Evolutionary conservation across 345 rosid species (phyloP).

Genomic region (Diplotaxis tenuifolia): DNA sequence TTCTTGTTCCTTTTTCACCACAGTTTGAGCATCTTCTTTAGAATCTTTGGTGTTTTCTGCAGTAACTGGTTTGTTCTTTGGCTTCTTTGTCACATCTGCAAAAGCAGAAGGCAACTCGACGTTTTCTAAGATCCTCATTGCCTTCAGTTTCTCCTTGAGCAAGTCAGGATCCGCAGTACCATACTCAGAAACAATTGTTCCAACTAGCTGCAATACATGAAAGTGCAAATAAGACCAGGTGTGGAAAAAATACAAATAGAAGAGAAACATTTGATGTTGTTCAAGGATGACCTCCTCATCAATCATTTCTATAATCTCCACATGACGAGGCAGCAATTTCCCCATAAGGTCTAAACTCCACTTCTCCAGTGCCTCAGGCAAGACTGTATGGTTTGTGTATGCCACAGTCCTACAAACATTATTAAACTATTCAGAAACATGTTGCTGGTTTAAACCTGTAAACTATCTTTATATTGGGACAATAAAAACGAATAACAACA

Average conservation of each 20-base stretch:
- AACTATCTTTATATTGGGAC: not conserved
- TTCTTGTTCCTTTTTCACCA: constrained; percentile 7
- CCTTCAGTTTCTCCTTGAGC: constrained; percentile 59
- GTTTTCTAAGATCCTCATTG: constrained; percentile 76
- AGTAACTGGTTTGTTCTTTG: constrained; percentile 35
- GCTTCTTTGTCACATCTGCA: constrained; percentile 60
- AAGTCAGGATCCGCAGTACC: constrained; percentile 54
- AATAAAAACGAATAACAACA: not conserved
- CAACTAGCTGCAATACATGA: constrained; percentile 50
- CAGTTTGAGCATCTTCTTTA: constrained; percentile 34
- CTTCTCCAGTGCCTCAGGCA: constrained; percentile 87
- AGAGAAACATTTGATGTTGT: constrained; percentile 18
- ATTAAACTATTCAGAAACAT: not conserved
- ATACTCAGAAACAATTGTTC: constrained; percentile 58
- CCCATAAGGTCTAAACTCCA: constrained; percentile 74
- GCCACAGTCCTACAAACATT: constrained; percentile 85
- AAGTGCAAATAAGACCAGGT: constrained; percentile 13
- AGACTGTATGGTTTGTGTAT: constrained; percentile 81
- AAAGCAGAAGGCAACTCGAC: constrained; percentile 64
- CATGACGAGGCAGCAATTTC: constrained; percentile 72
- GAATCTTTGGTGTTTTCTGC: constrained; percentile 36
- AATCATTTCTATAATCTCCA: constrained; percentile 75
- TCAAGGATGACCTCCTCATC: constrained; percentile 65
- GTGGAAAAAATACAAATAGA: not conserved
- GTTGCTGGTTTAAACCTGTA: not conserved